Evolutionary conservation across 164 flowering plant species (phyloP).

Genomic region (Piper betle): DNA sequence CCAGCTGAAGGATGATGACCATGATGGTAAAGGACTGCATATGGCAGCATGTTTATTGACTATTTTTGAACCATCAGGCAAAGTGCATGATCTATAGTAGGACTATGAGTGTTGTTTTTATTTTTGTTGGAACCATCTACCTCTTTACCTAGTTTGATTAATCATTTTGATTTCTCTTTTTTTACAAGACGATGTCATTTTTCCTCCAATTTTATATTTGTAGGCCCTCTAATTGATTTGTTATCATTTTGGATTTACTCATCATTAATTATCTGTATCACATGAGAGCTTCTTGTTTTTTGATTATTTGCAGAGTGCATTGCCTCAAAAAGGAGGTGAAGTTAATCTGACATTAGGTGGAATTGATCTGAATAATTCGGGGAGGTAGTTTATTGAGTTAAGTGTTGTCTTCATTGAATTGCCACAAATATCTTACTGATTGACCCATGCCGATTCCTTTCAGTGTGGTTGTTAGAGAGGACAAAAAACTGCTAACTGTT

Average conservation of each 20-base stretch:
- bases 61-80: too few species aligned
- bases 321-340: slow-evolving; percentile 95
- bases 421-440: neutral
- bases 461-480: slow-evolving; percentile 97
- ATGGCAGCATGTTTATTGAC: too few species aligned
- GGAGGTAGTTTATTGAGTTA: slow-evolving; percentile 44
- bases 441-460: slow-evolving; percentile 4
- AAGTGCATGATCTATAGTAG: too few species aligned
- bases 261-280: neutral
- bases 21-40: too few species aligned
- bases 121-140: too few species aligned
- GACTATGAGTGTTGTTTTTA: too few species aligned
- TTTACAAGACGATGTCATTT: too few species aligned
- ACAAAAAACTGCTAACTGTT: slow-evolving; percentile 86
- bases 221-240: too few species aligned
- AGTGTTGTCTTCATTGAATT: neutral
- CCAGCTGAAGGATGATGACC: too few species aligned
- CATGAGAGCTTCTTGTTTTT: neutral
- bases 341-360: slow-evolving; percentile 96
- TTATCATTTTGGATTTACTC: neutral
- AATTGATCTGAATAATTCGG: slow-evolving; percentile 95
- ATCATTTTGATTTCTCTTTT: too few species aligned
- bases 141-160: too few species aligned
- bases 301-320: slow-evolving; percentile 51
- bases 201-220: too few species aligned